Evolutionary conservation across 1,139 yeast species (phyloP), one percentile per base, ranked within the genome.

Genomic region (Taphrina sp.): DNA sequence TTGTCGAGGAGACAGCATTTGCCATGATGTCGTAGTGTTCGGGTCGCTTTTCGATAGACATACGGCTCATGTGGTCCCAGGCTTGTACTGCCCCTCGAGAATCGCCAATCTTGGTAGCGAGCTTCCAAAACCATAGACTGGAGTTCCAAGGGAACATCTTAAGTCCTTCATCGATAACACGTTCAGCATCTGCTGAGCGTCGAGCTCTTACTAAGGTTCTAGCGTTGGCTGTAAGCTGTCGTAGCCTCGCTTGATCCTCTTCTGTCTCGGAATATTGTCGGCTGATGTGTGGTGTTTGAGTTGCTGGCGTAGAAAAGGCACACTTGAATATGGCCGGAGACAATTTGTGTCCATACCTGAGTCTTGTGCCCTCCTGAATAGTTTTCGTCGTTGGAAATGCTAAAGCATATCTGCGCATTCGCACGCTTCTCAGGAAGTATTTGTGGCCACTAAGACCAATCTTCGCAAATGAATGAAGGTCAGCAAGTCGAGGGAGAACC

Each of bases 21-120:
- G 54, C 44, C 46, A 49, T 38, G 33, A 49, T 49, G 19, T 49
- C 54, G 36, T 49, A 49, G 26, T 49, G 54, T 39, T 49, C 54
- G 5, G 46, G 39, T n/a, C 7, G 29, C 22, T 41, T 41, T 23
- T 29, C 19, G 3, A 49, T 37, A 12, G 46, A 45, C 12, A 49
- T 23, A 8, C 39, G 23, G 12, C 29, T 22, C 54, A 49, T 49
- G 12, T 38, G 31, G 5, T 41, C 44, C 54, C 54, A 49, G 12
- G 35, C 54, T n/a, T 49, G 46, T 12, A 49, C 22, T 12, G 46
- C 45, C 5, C 46, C 54, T 24, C 37, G 35, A 31, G 54, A 41
- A 16, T 42, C 36, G 14, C 54, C 54, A 12, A 39, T 23, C 34
- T 49, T 49, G 12, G 54, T 31, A 8, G 54, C 54, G 29, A 49